Evolutionary conservation across 139 green algal species (phyloP), one percentile per base, ranked within the genome.

Genomic region (Volvox africanus): DNA sequence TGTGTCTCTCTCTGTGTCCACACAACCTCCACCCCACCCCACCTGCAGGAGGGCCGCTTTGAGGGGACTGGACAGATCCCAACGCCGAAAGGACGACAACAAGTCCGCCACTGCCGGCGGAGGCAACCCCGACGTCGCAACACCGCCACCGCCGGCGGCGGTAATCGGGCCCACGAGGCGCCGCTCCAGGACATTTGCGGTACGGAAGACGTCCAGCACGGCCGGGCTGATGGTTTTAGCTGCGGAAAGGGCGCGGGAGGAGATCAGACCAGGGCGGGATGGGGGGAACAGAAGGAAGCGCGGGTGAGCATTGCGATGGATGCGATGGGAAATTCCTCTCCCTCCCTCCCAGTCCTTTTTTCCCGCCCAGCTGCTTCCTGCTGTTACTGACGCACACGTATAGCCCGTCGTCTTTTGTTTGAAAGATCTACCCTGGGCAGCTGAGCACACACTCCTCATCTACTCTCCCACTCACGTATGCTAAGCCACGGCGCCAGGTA

Each of bases 131-230:
- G 30, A 32, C 61, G 17, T 2, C 71, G 21, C 26, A 18, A 21
- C 14, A 18, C 26, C 20, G 20, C 21, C 22, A 30, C 32, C n/a
- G 30, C 30, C 24, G 75, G 5, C 75, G 28, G 2, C 30, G 75
- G 32, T 19, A 0, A 89, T 12, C 9, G 69, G 28, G 28, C 20
- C 69, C 2, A 28, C 37, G 69, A 89, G 85, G 0, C 85, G 85
- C 85, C 71, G 69, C 44, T 82, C 69, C 28, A 89, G 69, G 9
- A 75, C 85, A 68, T 82, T 73, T 30, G 44, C 85, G 69, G 85
- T 89, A 6, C 85, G 85, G 85, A 89, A 89, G 17, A 89, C 85
- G 68, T 89, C 85, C 13, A 89, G 37, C 16, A 89, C 85, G 14
- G 44, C 69, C 6, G 85, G 28, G 28, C 33, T 89, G 85, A 89